A percentile compares a stretch with the other conserved stretches of the same genome.
These are phyloP conservation scores for Alternaria ethzedia DNA, from an alignment of 2,329 filamentous ascomycete species.

Conservation along the genomic window DNA sequence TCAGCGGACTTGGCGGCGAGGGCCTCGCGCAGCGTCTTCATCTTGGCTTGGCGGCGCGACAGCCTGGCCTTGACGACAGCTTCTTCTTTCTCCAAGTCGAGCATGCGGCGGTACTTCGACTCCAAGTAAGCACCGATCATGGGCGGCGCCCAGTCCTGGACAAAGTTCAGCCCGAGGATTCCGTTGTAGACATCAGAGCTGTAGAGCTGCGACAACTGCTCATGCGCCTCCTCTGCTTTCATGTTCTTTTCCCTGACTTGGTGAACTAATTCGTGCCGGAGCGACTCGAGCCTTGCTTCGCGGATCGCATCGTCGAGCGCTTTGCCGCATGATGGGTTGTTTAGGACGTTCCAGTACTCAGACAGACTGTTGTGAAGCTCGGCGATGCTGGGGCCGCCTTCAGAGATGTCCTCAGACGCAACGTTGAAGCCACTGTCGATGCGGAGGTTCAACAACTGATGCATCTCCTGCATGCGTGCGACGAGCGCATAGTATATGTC, in stretches of 20 bases:
- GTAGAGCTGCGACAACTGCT: conserved; percentile 26
- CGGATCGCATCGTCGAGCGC: conserved; percentile 36
- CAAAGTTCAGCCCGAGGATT: conserved; percentile 29
- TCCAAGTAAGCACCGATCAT: conserved; percentile 36
- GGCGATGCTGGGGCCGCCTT: conserved; percentile 18
- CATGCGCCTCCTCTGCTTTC: conserved; percentile 14
- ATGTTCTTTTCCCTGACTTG: conserved; percentile 18
- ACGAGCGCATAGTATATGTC: conserved; percentile 43
- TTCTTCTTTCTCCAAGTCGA: conserved; percentile 29
- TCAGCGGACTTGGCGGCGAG: not conserved
- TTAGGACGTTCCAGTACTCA: conserved; percentile 33
- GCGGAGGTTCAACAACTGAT: conserved; percentile 28
- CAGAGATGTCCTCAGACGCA: conserved; percentile 13
- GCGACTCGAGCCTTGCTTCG: conserved; percentile 16
- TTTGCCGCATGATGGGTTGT: conserved; percentile 28
- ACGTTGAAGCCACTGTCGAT: conserved; percentile 35
- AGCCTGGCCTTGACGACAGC: conserved; percentile 6
- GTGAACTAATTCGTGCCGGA: conserved; percentile 24
- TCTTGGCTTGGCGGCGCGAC: conserved; percentile 11
- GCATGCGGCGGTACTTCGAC: conserved; percentile 34
- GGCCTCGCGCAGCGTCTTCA: not conserved
- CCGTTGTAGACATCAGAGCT: conserved; percentile 11
- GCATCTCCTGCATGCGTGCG: conserved; percentile 34
- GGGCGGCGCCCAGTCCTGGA: conserved; percentile 28
- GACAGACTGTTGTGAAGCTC: conserved; percentile 21